Base-by-base conservation (phyloP, 352 stramenopile species). In the Phytophthora citricola region DNA sequence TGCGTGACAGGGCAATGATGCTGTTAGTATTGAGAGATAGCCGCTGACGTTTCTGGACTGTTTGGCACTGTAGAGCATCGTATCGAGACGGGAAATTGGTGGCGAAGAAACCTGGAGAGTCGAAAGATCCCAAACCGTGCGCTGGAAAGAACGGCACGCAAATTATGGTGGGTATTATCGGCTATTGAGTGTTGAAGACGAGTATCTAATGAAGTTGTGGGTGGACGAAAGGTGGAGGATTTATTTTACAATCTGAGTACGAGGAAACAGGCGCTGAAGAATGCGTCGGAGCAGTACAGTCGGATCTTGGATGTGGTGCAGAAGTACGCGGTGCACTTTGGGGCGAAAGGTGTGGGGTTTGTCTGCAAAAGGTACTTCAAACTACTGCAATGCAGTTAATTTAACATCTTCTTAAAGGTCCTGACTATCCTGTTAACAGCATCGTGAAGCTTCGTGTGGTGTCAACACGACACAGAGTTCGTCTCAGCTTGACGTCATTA, bases 171-270 rank as follows among this genome's bases (percentile, higher is more conserved):
- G 1, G 74, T 63, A 45, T 45, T 2, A 17, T 4, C 12, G 22
- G 4, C 5, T 2, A 5, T 12, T 7, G 12, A 50, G 3, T 31
- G 10, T 3, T 32, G 5, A 50, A 57, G 27, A 26, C 3, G 32
- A 17, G 26, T 3, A 29, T 17, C 9, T 44, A 12, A 11, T 32
- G 26, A 7, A 0, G 26, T 10, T 2, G 36, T 41, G 48, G 5
- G 9, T 14, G 31, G 31, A 14, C 4, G 31, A 9, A 29, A 92
- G 87, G 92, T 98, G 8, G 92, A 99, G 53, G 97, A 99, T 75
- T 80, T 99, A 40, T 99, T 99, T 81, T 98, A 99, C 80, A 99
- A 99, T 71, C 84, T 99, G 39, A 92, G 87, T 24, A 98, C 96
- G 52, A 83, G 98, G 24, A 86, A 91, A 54, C 82, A 97, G 45